These are phyloP conservation scores for Cutaneotrichosporon spelunceum DNA, from an alignment of 1,284 basidiomycete species.

Conservation along the genomic window DNA sequence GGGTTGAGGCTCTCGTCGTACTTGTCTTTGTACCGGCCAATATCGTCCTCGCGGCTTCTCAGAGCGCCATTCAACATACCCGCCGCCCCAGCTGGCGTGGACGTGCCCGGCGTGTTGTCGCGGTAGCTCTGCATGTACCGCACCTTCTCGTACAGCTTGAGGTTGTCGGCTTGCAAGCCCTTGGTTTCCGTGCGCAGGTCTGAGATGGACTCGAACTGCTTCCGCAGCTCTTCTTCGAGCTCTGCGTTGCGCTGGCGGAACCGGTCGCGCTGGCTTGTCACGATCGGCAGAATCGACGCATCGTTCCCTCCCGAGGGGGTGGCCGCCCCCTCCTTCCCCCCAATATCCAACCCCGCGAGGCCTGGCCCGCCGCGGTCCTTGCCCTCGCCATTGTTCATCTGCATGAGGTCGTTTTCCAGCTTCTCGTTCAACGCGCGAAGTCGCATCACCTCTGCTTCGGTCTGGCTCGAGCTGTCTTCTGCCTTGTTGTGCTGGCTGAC, in stretches of 20 bases:
- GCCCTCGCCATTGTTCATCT: constrained; percentile 58
- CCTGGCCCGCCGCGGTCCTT: constrained; percentile 41
- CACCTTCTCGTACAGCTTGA: constrained; percentile 94
- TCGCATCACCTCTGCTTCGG: constrained; percentile 68
- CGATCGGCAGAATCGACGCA: constrained; percentile 88
- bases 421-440: constrained; percentile 77
- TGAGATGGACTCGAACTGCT: constrained; percentile 88
- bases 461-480: constrained; percentile 60
- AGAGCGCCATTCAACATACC: constrained; percentile 40
- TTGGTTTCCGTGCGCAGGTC: constrained; percentile 85
- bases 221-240: constrained; percentile 93
- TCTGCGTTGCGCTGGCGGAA: constrained; percentile 94
- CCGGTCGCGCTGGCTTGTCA: constrained; percentile 91
- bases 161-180: constrained; percentile 81
- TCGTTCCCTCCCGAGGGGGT: constrained; percentile 58
- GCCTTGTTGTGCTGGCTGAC: constrained; percentile 63
- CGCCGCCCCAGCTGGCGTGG: constrained; percentile 17
- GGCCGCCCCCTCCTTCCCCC: constrained; percentile 53
- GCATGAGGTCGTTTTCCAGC: constrained; percentile 84
- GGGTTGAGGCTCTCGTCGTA: constrained; percentile 98
- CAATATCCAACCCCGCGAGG: constrained; percentile 69
- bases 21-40: constrained; percentile 81
- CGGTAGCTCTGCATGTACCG: constrained; percentile 93
- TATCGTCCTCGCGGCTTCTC: constrained; percentile 60
- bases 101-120: constrained; percentile 49